A percentile compares a stretch with the other conserved stretches of the same genome.
Conservation (phyloP, 2,329 filamentous ascomycete genomes). For the Aspergillus oerlinghausenensis region DNA sequence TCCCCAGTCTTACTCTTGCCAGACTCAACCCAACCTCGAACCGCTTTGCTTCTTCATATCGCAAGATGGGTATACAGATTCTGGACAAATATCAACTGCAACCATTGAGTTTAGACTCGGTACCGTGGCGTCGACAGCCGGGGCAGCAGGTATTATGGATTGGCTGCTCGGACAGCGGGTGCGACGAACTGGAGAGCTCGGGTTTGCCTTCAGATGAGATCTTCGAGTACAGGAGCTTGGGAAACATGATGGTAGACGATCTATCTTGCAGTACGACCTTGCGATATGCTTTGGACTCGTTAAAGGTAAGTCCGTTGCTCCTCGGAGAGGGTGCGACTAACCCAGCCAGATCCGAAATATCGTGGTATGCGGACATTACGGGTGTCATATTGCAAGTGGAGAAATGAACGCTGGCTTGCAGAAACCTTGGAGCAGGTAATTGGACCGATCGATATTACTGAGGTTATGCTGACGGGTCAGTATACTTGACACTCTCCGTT, state of each 20-base stretch:
- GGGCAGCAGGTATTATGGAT: constrained; percentile 17
- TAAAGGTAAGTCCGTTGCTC: constrained; percentile 3
- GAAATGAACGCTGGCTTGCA: constrained; percentile 10
- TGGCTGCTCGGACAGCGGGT: constrained; percentile 16
- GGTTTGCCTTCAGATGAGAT: constrained; percentile 12
- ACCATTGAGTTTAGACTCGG: constrained; percentile 1
- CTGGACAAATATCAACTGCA: background rate
- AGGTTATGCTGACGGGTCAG: background rate
- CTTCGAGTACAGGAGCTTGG: constrained; percentile 15
- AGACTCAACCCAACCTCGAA: background rate
- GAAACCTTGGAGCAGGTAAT: constrained; percentile 16
- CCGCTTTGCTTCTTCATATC: background rate
- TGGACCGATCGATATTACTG: background rate
- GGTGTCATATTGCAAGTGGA: constrained; percentile 15
- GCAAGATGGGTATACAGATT: background rate
- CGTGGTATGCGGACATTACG: constrained; percentile 19
- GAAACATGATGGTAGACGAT: constrained; percentile 20
- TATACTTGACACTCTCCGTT: constrained; percentile 12
- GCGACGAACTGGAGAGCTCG: constrained; percentile 11
- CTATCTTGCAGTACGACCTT: constrained; percentile 16
- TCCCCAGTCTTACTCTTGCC: background rate
- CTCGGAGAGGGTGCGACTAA: background rate
- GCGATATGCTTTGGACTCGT: constrained; percentile 12
- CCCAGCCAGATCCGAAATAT: constrained; percentile 13
- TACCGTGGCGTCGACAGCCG: constrained; percentile 7